phyloP scores from a whole-genome alignment of 208 protist species.

The Sergeia podlipaevii region DNA sequence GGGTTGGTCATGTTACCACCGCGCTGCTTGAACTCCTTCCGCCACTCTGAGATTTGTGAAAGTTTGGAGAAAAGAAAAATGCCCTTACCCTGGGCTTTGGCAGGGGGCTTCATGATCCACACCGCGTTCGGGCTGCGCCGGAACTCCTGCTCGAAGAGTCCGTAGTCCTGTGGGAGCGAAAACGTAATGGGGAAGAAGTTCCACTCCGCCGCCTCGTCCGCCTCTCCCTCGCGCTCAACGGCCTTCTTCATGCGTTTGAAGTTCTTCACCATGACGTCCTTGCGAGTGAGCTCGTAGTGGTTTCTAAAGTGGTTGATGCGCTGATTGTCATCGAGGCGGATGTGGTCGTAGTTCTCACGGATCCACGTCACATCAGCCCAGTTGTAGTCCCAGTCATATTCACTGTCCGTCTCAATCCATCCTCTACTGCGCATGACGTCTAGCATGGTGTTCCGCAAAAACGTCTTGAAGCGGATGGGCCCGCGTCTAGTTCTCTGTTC shows the following conservation, averaged over 20 bases:
- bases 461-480: slow-evolving; percentile 81
- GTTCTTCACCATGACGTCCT: slow-evolving; percentile 96
- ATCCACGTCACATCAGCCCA: slow-evolving; percentile 94
- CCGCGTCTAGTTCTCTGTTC: too few relatives aligned
- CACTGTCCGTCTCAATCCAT: slow-evolving; percentile 91
- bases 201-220: slow-evolving; percentile 82
- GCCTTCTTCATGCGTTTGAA: slow-evolving; percentile 91
- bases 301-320: slow-evolving; percentile 96
- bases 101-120: slow-evolving; percentile 98
- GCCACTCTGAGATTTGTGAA: slow-evolving; percentile 93
- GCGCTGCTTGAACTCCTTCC: slow-evolving; percentile 76
- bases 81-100: slow-evolving; percentile 95
- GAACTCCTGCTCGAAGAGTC: slow-evolving; percentile 94
- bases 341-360: slow-evolving; percentile 88
- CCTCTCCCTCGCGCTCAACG: slow-evolving; percentile 81
- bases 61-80: slow-evolving; percentile 98
- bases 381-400: slow-evolving; percentile 91
- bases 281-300: slow-evolving; percentile 96
- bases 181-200: slow-evolving; percentile 95
- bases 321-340: slow-evolving; percentile 84
- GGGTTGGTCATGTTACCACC: slow-evolving; percentile 26
- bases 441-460: slow-evolving; percentile 87
- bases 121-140: slow-evolving; percentile 81
- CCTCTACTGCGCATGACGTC: slow-evolving; percentile 91
- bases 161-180: slow-evolving; percentile 94